phyloP scores from a whole-genome alignment of 768 basidiomycete genomes.

The Leccinum variicolor region DNA sequence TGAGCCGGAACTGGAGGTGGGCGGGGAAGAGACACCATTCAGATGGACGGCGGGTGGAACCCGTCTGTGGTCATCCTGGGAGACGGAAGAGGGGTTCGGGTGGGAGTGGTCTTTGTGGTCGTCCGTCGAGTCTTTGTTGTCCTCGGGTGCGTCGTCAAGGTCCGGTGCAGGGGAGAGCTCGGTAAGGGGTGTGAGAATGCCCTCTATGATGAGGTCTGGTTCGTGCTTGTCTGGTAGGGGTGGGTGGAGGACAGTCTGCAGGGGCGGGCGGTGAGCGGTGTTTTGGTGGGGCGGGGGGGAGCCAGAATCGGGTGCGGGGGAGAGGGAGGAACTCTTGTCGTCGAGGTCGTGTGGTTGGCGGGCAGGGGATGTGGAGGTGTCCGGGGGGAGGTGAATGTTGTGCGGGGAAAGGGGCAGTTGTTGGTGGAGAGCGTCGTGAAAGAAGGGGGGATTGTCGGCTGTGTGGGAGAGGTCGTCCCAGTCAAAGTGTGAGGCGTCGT shows the following conservation, averaged over 20 bases:
- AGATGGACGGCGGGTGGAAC: conserved; percentile 13
- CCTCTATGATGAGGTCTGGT: conserved; percentile 33
- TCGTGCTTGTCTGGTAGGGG: conserved; percentile 29
- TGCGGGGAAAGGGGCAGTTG: conserved; percentile 19
- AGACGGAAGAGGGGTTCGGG: conserved; percentile 14
- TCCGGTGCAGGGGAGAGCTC: conserved; percentile 71
- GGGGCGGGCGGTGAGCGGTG: conserved; percentile 15
- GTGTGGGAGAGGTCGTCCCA: conserved; percentile 33
- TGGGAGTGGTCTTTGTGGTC: conserved; percentile 21
- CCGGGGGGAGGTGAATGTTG: conserved; percentile 11
- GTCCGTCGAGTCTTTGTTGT: conserved; percentile 35
- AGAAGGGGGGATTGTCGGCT: conserved; percentile 21
- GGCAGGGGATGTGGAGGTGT: conserved; percentile 6
- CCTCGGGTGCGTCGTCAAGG: conserved; percentile 40
- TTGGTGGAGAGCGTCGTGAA: conserved; percentile 25
- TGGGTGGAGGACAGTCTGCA: conserved; percentile 15
- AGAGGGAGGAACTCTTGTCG: conserved; percentile 55
- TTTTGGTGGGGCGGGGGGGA: conserved; percentile 33
- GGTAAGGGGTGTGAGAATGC: conserved; percentile 64
- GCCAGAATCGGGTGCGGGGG: conserved; percentile 48
- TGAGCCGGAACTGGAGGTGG: conserved; percentile 15
- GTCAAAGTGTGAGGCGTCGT: conserved; percentile 30
- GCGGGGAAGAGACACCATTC: conserved; percentile 23
- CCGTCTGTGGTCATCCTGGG: conserved; percentile 19
- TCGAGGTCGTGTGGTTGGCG: conserved; percentile 21